Base-by-base conservation (phyloP, 176 grass and related monocot genomes). In the Bolboschoenus planiculmis region DNA sequence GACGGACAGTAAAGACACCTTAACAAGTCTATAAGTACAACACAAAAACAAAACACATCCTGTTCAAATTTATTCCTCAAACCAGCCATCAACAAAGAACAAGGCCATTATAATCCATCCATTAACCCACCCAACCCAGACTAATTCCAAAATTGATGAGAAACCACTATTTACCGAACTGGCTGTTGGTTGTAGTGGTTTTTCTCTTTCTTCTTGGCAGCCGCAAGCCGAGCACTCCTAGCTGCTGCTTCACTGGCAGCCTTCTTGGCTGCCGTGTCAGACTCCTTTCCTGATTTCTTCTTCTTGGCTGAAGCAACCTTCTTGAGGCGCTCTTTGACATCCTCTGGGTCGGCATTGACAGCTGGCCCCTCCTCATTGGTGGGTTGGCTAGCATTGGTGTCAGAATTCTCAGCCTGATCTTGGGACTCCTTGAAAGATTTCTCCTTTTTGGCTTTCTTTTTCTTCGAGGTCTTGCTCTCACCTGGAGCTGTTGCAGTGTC, bases 201-300 rank as follows among this genome's bases (percentile, higher is more conserved):
- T 86, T 98, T 98, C 86, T 98, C 96, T 87, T 98, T 98, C 87
- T 98, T 98, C 87, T 98, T 98, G 11, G 96, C 84, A 20, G 96
- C 96, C 0, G 96, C 90, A 2, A 98, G 90, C 82, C 84, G 90
- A 4, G 96, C 90, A 9, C 66, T 93, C 87, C 95, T 98, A 20
- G 95, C 95, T 26, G 95, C 92, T 0, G 95, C 95, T 70, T 98
- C 95, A 1, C 86, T 65, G 0, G 95, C 89, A 14, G 90, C 95
- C 54, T 90, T 93, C 76, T 98, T 98, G 5, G 86, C 90, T 31
- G 96, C 92, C 2, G 82, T 86, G 56, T 95, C 96, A 20, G 66
- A 73, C 55, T 97, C 96, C 87, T 93, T 98, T 74, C 83, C 91
- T 6, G 92, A 91, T 88, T 95, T 98, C 87, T 98, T 98, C 80